Base-by-base conservation (phyloP, 352 stramenopile species). In the Pythium brassicae region DNA sequence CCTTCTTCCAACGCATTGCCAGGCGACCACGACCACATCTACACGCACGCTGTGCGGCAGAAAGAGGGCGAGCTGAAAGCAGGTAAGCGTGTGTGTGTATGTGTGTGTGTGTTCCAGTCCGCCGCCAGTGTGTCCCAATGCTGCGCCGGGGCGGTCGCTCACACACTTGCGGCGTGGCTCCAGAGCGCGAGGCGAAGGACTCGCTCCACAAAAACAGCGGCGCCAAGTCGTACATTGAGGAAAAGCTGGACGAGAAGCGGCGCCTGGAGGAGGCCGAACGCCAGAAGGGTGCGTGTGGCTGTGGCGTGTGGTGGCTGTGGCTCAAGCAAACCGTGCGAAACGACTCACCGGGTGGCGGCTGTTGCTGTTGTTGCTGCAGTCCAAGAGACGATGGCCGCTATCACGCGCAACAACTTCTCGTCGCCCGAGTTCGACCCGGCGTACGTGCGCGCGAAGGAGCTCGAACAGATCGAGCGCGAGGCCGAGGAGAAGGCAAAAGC, bases 191-290 rank as follows among this genome's bases (percentile, higher is more conserved):
- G 5, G 74, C 69, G 0, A 74, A 81, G 47, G 63, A 71, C 25
- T 59, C 60, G 23, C 49, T 79, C 50, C 49, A 53, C 15, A 74
- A 74, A 27, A 76, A 66, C 52, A 65, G 66, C 10, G 65, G 65
- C 11, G 76, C 70, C 1, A 89, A 87, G 55, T 77, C 72, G 14
- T 83, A 66, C 56, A 71, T 84, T 19, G 78, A 87, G 26, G 76
- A 83, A 53, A 77, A 84, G 26, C 42, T 83, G 0, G 74, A 87
- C 11, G 74, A 86, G 61, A 86, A 82, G 63, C 85, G 76, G 39
- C 72, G 72, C 0, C 42, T 72, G 50, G 71, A 81, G 19, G 72
- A 89, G 32, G 64, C 68, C 15, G 74, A 86, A 45, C 61, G 66
- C 25, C 67, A 75, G 40, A 78, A 76, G 40, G 45, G 58, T 64